Percentiles rank a stretch among this genome's conserved stretches.
phyloP scores from a whole-genome alignment of 257 asterid genomes.

The Coffea eugenioides region DNA sequence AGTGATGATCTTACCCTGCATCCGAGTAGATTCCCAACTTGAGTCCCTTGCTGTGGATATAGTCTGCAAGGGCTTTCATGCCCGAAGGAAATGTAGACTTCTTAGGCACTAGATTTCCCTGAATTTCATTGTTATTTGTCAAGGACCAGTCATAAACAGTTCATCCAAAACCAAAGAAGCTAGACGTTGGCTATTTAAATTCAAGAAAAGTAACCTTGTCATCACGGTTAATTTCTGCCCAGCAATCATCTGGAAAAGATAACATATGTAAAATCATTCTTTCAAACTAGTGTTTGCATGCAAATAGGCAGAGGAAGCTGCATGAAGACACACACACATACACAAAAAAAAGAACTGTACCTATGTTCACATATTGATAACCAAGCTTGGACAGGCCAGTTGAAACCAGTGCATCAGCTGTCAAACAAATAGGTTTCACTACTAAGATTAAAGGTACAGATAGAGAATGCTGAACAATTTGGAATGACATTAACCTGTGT shows the following conservation, averaged over 20 bases:
- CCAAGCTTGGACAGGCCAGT: conserved; percentile 87
- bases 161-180: not conserved
- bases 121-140: conserved; percentile 13
- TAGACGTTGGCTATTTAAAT: not conserved
- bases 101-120: conserved; percentile 77
- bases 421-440: conserved; percentile 9
- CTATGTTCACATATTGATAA: conserved; percentile 76
- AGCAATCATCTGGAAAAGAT: conserved; percentile 71
- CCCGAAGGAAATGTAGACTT: conserved; percentile 89
- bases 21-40: conserved; percentile 89
- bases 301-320: not conserved
- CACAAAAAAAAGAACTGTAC: conserved; percentile 28
- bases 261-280: conserved; percentile 5
- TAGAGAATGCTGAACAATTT: not conserved
- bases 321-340: not conserved
- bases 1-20: conserved; percentile 63
- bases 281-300: conserved; percentile 13
- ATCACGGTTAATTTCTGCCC: conserved; percentile 71
- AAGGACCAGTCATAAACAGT: not conserved
- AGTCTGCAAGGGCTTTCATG: conserved; percentile 84
- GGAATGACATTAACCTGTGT: not conserved
- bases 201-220: conserved; percentile 40
- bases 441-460: too few species aligned
- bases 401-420: conserved; percentile 95
- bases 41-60: conserved; percentile 88